These are phyloP conservation scores for Paradendryphiella salina DNA, from an alignment of 2,329 filamentous ascomycete species.

Conservation along the genomic window DNA sequence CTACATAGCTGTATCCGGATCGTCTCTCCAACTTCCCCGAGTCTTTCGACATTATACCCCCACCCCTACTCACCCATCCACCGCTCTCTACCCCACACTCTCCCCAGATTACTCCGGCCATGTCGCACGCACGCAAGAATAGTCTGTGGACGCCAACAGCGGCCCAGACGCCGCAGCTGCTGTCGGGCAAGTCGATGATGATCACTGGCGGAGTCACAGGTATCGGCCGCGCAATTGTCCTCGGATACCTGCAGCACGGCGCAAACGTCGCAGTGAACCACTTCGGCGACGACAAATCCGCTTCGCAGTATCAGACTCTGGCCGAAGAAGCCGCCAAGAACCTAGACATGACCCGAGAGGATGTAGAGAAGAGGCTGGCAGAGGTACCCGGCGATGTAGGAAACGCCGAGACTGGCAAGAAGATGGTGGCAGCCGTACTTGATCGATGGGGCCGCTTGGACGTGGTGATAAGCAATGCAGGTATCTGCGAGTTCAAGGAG, in stretches of 20 bases:
- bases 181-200: constrained; percentile 75
- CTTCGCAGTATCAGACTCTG: constrained; percentile 55
- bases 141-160: constrained; percentile 15
- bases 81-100: constrained; percentile 5
- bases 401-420: constrained; percentile 69
- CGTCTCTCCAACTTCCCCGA: neutral
- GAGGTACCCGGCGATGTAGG: constrained; percentile 77
- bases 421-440: constrained; percentile 69
- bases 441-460: constrained; percentile 58
- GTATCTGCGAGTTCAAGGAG: constrained; percentile 84
- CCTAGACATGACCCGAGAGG: constrained; percentile 25
- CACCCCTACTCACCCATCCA: too few species aligned
- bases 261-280: constrained; percentile 81
- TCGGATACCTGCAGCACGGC: constrained; percentile 77
- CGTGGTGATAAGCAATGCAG: constrained; percentile 86
- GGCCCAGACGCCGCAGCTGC: constrained; percentile 51
- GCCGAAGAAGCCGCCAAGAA: constrained; percentile 41
- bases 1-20: neutral
- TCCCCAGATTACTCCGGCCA: constrained; percentile 6
- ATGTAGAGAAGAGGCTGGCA: constrained; percentile 55
- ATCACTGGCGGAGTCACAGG: constrained; percentile 87
- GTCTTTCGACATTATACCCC: neutral
- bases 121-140: constrained; percentile 16
- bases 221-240: constrained; percentile 81
- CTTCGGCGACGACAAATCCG: constrained; percentile 61